Conservation (phyloP, 148 eudicot genomes). For the Rhododendron mucronatum region DNA sequence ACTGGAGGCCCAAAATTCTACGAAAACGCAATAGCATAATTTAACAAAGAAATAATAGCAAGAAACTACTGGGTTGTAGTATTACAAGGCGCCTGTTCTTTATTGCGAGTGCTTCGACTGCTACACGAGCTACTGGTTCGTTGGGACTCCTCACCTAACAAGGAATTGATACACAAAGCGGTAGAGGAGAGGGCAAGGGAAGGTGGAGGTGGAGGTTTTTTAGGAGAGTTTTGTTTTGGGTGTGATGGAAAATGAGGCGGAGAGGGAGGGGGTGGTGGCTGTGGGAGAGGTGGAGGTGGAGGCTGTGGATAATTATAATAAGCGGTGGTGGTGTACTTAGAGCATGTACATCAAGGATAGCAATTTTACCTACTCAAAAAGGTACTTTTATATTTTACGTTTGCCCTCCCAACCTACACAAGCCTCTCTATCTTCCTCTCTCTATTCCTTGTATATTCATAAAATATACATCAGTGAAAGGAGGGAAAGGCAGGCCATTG, state of each 20-base stretch:
- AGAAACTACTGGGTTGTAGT: not conserved
- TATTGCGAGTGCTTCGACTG: conserved; percentile 69
- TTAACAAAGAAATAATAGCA: not conserved
- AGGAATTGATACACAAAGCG: conserved; percentile 67
- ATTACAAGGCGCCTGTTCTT: conserved; percentile 34
- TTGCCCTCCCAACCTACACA: no score
- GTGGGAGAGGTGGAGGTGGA: not conserved
- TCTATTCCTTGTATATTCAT: no score
- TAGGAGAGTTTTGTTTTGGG: conserved; percentile 15
- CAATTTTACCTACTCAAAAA: no score
- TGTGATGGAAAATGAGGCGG: not conserved
- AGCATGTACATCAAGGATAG: no score
- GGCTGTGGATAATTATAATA: not conserved
- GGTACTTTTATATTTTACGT: no score
- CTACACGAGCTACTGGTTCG: conserved; percentile 56
- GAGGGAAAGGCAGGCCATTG: no score
- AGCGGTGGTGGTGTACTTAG: not conserved
- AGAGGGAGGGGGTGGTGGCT: not conserved
- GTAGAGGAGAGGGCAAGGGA: conserved; percentile 35
- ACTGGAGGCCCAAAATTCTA: no score
- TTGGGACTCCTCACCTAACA: conserved; percentile 62
- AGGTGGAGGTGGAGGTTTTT: not conserved
- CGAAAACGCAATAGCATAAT: no score
- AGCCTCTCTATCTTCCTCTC: no score
- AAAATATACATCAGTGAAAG: no score